These are phyloP conservation scores for Tetrahymena malaccensis DNA, from an alignment of 73 alveolate genomes.

Conservation along the genomic window DNA sequence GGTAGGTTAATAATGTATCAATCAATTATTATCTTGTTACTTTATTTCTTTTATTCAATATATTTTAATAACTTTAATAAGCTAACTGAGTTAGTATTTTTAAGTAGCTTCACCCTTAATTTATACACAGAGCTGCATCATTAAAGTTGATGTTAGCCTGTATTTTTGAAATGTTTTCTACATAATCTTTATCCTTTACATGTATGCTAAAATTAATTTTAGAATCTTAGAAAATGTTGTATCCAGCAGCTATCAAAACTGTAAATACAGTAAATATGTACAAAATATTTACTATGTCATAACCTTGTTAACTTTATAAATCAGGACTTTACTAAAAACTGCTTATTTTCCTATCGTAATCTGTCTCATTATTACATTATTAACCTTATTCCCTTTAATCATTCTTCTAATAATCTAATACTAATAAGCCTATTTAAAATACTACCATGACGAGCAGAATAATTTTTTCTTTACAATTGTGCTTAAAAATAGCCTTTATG, in stretches of 20 bases:
- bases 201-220: background rate
- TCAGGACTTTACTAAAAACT: background rate
- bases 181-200: background rate
- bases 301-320: background rate
- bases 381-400: background rate
- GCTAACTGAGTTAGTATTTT: background rate
- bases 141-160: background rate
- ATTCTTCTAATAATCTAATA: background rate
- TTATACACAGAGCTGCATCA: background rate
- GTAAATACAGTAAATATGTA: background rate
- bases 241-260: background rate
- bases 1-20: background rate
- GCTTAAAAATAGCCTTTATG: background rate
- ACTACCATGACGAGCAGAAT: background rate
- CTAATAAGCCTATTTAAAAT: background rate
- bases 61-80: background rate
- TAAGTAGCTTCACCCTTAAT: background rate
- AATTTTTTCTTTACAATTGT: background rate
- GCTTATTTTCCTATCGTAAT: background rate
- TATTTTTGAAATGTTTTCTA: background rate
- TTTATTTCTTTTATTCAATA: background rate
- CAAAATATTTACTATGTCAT: background rate
- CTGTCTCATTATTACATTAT: background rate
- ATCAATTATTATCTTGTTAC: background rate
- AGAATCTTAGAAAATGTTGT: background rate